These are phyloP conservation scores for Rhynchospora pubera DNA, from an alignment of 176 grass and related monocot species.

Conservation along the genomic window DNA sequence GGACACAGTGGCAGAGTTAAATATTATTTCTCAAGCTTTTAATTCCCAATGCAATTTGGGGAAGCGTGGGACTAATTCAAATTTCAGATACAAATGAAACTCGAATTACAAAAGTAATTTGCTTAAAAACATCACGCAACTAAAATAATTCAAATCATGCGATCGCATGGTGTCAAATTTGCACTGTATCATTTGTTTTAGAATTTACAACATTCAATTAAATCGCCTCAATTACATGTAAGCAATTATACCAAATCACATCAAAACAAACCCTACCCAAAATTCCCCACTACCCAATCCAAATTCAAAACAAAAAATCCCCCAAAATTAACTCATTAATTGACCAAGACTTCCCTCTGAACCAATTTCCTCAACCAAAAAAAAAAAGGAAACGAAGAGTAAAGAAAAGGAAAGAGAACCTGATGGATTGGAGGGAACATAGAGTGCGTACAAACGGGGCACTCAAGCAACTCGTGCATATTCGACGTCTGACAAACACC, in stretches of 20 bases:
- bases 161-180: neutral
- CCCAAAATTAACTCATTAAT: neutral
- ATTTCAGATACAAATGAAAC: neutral
- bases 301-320: neutral
- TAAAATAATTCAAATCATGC: neutral
- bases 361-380: neutral
- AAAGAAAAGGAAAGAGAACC: slow-evolving; percentile 7
- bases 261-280: neutral
- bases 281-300: neutral
- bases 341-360: neutral
- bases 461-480: slow-evolving; percentile 35
- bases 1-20: neutral
- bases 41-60: neutral
- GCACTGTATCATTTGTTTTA: neutral
- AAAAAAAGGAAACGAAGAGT: neutral
- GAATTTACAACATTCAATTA: neutral
- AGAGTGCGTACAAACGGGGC: slow-evolving; percentile 42
- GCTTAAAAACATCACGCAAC: neutral
- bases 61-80: neutral
- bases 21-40: neutral
- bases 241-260: neutral
- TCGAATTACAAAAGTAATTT: neutral
- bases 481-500: slow-evolving; percentile 30
- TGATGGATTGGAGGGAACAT: slow-evolving; percentile 77
- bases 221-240: neutral